These are phyloP conservation scores for Vaccinium darrowii DNA, from an alignment of 148 eudicot genomes.

Conservation along the genomic window DNA sequence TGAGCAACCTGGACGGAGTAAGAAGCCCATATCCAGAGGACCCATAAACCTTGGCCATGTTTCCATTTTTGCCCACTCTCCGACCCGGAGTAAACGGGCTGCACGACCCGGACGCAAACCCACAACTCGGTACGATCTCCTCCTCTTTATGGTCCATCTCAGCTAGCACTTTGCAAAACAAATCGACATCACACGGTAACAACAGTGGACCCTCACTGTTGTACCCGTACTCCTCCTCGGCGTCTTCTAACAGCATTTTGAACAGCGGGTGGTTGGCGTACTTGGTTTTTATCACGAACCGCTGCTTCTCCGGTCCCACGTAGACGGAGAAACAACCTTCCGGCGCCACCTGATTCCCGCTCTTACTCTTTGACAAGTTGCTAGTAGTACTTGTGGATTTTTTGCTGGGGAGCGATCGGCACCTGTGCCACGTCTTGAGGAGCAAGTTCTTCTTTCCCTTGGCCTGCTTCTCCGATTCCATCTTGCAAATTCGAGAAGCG, in stretches of 20 bases:
- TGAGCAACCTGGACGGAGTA: constrained; percentile 41
- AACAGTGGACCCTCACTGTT: constrained; percentile 48
- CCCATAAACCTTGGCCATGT: constrained; percentile 19
- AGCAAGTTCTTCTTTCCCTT: constrained; percentile 28
- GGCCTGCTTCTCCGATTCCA: constrained; percentile 15
- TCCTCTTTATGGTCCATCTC: constrained; percentile 44
- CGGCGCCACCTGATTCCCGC: constrained; percentile 25
- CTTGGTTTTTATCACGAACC: constrained; percentile 60
- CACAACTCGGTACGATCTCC: constrained; percentile 18
- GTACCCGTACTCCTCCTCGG: constrained; percentile 53
- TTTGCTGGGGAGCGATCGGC: constrained; percentile 15
- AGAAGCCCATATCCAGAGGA: constrained; percentile 32
- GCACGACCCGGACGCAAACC: constrained; percentile 32
- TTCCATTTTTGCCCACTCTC: constrained; percentile 6
- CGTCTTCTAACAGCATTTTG: constrained; percentile 54
- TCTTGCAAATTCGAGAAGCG: background rate
- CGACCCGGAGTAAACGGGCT: constrained; percentile 44
- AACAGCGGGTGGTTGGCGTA: constrained; percentile 55
- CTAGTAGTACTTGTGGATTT: background rate
- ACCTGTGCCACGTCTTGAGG: constrained; percentile 33
- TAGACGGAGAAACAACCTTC: constrained; percentile 60
- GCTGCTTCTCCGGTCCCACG: constrained; percentile 54
- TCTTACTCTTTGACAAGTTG: constrained; percentile 22
- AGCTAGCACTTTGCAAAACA: constrained; percentile 47
- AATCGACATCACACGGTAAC: constrained; percentile 57